Percentiles rank a stretch among this genome's conserved stretches.
phyloP scores from a whole-genome alignment of 768 basidiomycete genomes.

The Lactarius quietus region DNA sequence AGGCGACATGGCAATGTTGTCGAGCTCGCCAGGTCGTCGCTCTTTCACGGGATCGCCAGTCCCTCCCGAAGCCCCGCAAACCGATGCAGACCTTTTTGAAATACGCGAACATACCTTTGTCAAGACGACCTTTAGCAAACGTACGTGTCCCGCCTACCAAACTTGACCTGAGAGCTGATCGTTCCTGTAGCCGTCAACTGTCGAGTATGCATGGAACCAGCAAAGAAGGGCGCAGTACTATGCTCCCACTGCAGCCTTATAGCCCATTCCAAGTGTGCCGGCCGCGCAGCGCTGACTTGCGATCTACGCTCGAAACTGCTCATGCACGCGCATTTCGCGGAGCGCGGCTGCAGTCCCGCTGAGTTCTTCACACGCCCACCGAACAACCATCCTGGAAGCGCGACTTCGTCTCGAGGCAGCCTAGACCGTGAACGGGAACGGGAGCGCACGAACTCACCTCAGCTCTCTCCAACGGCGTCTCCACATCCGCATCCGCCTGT shows the following conservation, averaged over 20 bases:
- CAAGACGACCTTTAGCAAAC: slow-evolving; percentile 89
- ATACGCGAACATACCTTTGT: slow-evolving; percentile 82
- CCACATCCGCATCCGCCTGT: slow-evolving; percentile 25
- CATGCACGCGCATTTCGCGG: slow-evolving; percentile 73
- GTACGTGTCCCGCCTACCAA: slow-evolving; percentile 46
- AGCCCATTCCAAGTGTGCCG: slow-evolving; percentile 73
- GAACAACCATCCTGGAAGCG: slow-evolving; percentile 24
- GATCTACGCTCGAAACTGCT: slow-evolving; percentile 80
- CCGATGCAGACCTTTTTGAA: slow-evolving; percentile 42
- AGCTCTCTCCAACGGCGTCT: not conserved
- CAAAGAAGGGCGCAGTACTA: slow-evolving; percentile 84
- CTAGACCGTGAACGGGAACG: slow-evolving; percentile 23
- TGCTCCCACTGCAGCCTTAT: slow-evolving; percentile 90
- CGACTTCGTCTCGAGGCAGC: slow-evolving; percentile 24
- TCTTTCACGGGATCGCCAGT: slow-evolving; percentile 7
- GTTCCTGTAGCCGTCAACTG: slow-evolving; percentile 69
- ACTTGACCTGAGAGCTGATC: not conserved
- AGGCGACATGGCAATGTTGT: slow-evolving; percentile 22
- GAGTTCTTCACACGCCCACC: slow-evolving; percentile 54
- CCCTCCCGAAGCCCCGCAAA: slow-evolving; percentile 29
- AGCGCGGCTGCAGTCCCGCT: slow-evolving; percentile 56
- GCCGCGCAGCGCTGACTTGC: slow-evolving; percentile 73
- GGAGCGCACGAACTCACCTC: slow-evolving; percentile 11
- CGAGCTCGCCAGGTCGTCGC: slow-evolving; percentile 22
- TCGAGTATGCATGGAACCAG: slow-evolving; percentile 72